Evolutionary conservation across 495 filamentous ascomycete species (phyloP).

Genomic region (Xylaria cubensis): DNA sequence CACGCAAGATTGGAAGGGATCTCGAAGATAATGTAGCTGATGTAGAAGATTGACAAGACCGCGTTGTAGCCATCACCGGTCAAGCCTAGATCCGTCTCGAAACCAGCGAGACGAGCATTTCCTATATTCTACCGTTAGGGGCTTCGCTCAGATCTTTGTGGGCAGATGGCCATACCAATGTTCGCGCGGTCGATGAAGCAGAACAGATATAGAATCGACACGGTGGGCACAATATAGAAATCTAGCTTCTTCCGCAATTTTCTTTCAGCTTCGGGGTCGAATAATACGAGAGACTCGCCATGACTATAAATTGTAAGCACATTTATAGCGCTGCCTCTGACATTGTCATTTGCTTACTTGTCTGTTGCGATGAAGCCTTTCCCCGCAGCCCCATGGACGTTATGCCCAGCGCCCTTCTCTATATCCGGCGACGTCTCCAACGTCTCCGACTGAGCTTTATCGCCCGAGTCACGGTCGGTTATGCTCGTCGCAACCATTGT

Average conservation of each 20-base stretch:
- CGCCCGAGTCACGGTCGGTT: background rate
- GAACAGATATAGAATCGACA: constrained; percentile 63
- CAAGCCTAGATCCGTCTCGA: constrained; percentile 67
- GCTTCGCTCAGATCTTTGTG: background rate
- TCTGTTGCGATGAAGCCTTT: constrained; percentile 67
- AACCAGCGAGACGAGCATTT: constrained; percentile 63
- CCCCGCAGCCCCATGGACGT: constrained; percentile 49
- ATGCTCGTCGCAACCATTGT: background rate
- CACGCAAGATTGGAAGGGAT: constrained; percentile 69
- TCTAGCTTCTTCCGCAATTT: constrained; percentile 62
- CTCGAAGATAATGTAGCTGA: constrained; percentile 74
- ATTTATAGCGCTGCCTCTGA: background rate
- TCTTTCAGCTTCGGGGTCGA: constrained; percentile 66
- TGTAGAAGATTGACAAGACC: constrained; percentile 68
- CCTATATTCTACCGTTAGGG: constrained; percentile 34
- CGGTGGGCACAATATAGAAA: constrained; percentile 58
- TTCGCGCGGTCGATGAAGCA: constrained; percentile 72
- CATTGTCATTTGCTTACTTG: constrained; percentile 46
- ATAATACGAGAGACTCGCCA: constrained; percentile 61
- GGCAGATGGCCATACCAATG: constrained; percentile 52
- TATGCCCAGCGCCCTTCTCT: constrained; percentile 20
- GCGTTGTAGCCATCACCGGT: constrained; percentile 73
- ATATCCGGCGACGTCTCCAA: constrained; percentile 3
- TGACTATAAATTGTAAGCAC: constrained; percentile 45
- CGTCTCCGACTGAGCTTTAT: constrained; percentile 10